phyloP scores from a whole-genome alignment of 495 filamentous ascomycete species.

The Aspergillus bridgeri region DNA sequence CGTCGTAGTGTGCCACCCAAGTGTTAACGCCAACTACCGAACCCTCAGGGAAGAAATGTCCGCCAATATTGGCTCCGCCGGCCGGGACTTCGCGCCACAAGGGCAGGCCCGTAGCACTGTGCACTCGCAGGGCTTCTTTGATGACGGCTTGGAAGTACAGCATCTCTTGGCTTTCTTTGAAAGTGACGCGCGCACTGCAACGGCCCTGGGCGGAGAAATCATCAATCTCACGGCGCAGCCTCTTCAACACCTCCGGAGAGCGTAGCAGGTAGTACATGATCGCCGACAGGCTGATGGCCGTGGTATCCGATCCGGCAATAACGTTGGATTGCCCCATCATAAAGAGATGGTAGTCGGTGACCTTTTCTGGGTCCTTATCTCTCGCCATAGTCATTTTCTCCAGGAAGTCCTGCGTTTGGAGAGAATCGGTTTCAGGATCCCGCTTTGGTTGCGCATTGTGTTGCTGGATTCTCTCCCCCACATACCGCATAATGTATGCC shows the following conservation, averaged over 20 bases:
- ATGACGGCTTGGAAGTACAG: slow-evolving; percentile 48
- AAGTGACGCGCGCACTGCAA: slow-evolving; percentile 32
- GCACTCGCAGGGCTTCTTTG: slow-evolving; percentile 43
- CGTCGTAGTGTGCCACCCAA: slow-evolving; percentile 52
- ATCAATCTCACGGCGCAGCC: slow-evolving; percentile 46
- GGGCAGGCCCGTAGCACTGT: slow-evolving; percentile 37
- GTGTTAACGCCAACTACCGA: slow-evolving; percentile 52
- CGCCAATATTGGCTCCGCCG: slow-evolving; percentile 35
- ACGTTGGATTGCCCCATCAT: slow-evolving; percentile 52
- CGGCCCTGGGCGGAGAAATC: slow-evolving; percentile 25
- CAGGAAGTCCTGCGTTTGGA: slow-evolving; percentile 47
- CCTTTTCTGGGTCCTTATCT: slow-evolving; percentile 53
- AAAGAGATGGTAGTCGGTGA: slow-evolving; percentile 48
- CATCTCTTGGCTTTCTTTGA: slow-evolving; percentile 50
- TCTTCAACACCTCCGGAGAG: slow-evolving; percentile 30
- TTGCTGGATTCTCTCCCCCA: slow-evolving; percentile 39
- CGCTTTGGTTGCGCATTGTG: slow-evolving; percentile 18
- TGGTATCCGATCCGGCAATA: slow-evolving; percentile 55
- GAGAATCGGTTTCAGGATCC: slow-evolving; percentile 22
- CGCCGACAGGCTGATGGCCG: slow-evolving; percentile 46
- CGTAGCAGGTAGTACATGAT: slow-evolving; percentile 51
- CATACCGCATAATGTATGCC: slow-evolving; percentile 42
- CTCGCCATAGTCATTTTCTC: slow-evolving; percentile 55
- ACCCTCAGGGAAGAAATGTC: slow-evolving; percentile 36
- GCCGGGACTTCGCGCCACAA: slow-evolving; percentile 40